Evolutionary conservation across 805 yeast genomes (phyloP).

Genomic region (Cyberlindnera xylosilytica): DNA sequence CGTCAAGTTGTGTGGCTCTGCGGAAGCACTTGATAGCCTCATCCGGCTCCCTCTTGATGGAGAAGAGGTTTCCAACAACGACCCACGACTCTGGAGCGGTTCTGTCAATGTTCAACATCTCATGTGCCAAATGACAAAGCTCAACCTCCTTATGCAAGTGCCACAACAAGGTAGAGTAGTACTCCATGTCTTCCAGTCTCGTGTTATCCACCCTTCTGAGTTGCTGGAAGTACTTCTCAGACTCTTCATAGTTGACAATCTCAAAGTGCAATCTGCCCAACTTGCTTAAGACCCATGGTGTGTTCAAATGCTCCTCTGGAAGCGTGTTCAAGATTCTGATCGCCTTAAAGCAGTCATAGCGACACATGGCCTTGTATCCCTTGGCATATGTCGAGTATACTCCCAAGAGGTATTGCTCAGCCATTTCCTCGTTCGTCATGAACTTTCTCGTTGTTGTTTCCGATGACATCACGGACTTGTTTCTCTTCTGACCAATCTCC

Average conservation of each 20-base stretch:
- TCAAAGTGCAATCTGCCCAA: slow-evolving; percentile 84
- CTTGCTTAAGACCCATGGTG: slow-evolving; percentile 85
- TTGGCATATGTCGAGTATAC: slow-evolving; percentile 55
- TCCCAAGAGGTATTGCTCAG: slow-evolving; percentile 41
- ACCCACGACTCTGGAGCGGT: slow-evolving; percentile 88
- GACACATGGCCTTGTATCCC: slow-evolving; percentile 55
- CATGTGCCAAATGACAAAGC: slow-evolving; percentile 79
- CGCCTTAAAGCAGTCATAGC: slow-evolving; percentile 79
- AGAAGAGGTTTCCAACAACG: slow-evolving; percentile 83
- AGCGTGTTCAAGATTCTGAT: slow-evolving; percentile 63
- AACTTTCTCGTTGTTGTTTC: slow-evolving; percentile 14
- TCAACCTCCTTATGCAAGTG: slow-evolving; percentile 80
- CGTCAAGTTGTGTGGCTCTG: slow-evolving; percentile 68
- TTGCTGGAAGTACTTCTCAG: slow-evolving; percentile 58
- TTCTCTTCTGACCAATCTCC: slow-evolving; percentile 20
- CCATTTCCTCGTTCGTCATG: slow-evolving; percentile 24
- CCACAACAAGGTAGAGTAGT: slow-evolving; percentile 88
- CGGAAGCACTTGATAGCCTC: slow-evolving; percentile 87
- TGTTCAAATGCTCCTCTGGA: slow-evolving; percentile 56
- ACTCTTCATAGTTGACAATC: slow-evolving; percentile 76
- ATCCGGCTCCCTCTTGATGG: slow-evolving; percentile 78
- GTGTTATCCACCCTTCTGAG: slow-evolving; percentile 72
- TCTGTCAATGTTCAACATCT: slow-evolving; percentile 61
- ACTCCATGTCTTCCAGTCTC: slow-evolving; percentile 84
- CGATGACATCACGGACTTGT: slow-evolving; percentile 14